phyloP scores from a whole-genome alignment of 441 rosid species.

The Populus hybrid region DNA sequence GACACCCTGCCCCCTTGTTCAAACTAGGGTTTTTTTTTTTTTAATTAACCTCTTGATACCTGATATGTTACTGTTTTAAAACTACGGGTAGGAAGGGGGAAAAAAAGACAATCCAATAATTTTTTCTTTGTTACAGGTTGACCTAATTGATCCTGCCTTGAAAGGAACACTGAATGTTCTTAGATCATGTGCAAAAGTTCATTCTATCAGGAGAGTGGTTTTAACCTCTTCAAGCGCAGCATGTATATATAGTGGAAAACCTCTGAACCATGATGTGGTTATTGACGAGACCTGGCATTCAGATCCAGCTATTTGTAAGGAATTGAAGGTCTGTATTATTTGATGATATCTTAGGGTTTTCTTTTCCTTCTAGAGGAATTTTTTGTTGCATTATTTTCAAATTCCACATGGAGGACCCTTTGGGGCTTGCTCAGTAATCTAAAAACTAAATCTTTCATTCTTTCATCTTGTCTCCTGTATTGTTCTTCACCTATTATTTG shows the following conservation, averaged over 20 bases:
- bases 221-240: constrained; percentile 54
- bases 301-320: constrained; percentile 39
- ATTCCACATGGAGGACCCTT: not conserved
- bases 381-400: not conserved
- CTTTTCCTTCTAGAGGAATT: not conserved
- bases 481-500: not conserved
- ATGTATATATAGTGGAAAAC: constrained; percentile 27
- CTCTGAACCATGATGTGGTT: constrained; percentile 32
- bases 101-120: not conserved
- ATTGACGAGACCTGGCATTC: constrained; percentile 71
- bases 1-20: not conserved
- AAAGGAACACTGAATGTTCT: constrained; percentile 64
- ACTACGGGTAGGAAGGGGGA: too few species aligned
- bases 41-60: not conserved
- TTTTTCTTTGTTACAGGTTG: constrained; percentile 29
- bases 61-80: too few species aligned
- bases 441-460: not conserved
- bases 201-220: constrained; percentile 48
- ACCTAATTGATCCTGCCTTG: constrained; percentile 53
- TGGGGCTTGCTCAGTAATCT: not conserved
- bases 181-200: constrained; percentile 40
- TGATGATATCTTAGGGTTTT: not conserved
- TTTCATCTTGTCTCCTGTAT: not conserved
- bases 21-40: not conserved
- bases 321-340: constrained; percentile 32